Evolutionary conservation across 2,329 filamentous ascomycete genomes (phyloP).

Genomic region (Exutisphaerella laricina): DNA sequence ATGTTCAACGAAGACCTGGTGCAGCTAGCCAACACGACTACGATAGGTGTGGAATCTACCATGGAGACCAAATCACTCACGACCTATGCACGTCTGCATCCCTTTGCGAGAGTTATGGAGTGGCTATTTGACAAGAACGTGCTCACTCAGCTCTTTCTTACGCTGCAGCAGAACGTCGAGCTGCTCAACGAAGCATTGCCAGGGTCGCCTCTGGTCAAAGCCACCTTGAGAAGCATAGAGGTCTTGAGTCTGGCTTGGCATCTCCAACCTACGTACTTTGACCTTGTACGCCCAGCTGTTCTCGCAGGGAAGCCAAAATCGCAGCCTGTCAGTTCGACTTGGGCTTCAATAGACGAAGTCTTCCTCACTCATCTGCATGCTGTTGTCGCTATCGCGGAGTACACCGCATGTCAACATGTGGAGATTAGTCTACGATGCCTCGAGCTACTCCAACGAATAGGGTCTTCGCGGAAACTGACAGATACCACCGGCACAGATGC

Average conservation of each 20-base stretch:
- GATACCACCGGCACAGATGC: slow-evolving; percentile 60
- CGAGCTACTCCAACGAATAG: slow-evolving; percentile 77
- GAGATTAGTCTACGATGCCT: slow-evolving; percentile 75
- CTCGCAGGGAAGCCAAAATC: slow-evolving; percentile 59
- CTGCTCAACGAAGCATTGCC: slow-evolving; percentile 67
- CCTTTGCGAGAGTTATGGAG: slow-evolving; percentile 92
- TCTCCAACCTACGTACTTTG: slow-evolving; percentile 83
- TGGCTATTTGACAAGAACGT: slow-evolving; percentile 96
- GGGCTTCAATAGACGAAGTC: slow-evolving; percentile 88
- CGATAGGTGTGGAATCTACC: slow-evolving; percentile 66
- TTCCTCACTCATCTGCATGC: slow-evolving; percentile 73
- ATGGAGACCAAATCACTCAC: slow-evolving; percentile 70
- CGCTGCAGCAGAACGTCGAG: slow-evolving; percentile 68
- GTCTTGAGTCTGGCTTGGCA: slow-evolving; percentile 78
- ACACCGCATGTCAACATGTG: slow-evolving; percentile 78
- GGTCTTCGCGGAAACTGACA: slow-evolving; percentile 74
- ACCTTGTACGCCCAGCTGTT: slow-evolving; percentile 76
- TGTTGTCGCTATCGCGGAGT: slow-evolving; percentile 76
- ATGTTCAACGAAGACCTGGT: slow-evolving; percentile 95
- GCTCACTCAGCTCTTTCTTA: slow-evolving; percentile 68
- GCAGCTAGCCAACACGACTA: slow-evolving; percentile 73
- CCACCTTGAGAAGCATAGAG: slow-evolving; percentile 73
- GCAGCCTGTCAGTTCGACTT: slow-evolving; percentile 64
- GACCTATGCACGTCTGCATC: slow-evolving; percentile 79
- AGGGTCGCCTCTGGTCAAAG: slow-evolving; percentile 75